Evolutionary conservation across 768 basidiomycete species (phyloP).

Genomic region (Rhodotorula toruloides): DNA sequence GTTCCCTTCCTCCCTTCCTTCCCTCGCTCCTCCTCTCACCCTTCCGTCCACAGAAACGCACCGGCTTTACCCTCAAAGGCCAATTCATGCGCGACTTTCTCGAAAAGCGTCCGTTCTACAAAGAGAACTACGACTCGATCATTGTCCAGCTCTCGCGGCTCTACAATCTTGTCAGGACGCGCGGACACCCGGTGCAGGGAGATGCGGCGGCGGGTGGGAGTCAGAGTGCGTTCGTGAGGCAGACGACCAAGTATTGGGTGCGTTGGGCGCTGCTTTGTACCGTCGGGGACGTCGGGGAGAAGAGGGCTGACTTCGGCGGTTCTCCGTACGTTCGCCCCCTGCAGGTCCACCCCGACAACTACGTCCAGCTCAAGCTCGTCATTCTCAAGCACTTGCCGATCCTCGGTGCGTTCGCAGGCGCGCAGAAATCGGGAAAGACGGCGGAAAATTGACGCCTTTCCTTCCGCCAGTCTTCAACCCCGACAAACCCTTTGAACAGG

Average conservation of each 20-base stretch:
- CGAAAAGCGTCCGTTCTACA: conserved; percentile 92
- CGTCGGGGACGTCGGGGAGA: not conserved
- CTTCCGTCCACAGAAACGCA: conserved; percentile 70
- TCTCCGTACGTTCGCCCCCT: not conserved
- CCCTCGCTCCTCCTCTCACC: not conserved
- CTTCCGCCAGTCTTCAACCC: conserved; percentile 71
- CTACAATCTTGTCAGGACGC: conserved; percentile 88
- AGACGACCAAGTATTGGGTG: conserved; percentile 99
- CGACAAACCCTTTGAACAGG: conserved; percentile 81
- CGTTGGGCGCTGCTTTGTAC: conserved; percentile 9
- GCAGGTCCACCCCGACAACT: conserved; percentile 82
- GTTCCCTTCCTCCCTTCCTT: conserved; percentile 36
- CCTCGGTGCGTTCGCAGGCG: too few species aligned
- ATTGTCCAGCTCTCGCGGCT: conserved; percentile 93
- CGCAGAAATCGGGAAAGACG: too few species aligned
- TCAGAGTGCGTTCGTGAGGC: conserved; percentile 95
- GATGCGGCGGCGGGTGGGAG: conserved; percentile 89
- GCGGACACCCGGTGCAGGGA: conserved; percentile 89
- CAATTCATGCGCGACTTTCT: conserved; percentile 86
- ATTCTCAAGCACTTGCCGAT: conserved; percentile 90
- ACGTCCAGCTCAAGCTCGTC: conserved; percentile 85
- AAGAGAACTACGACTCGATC: conserved; percentile 83
- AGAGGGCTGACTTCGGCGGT: not conserved
- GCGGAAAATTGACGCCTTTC: too few species aligned
- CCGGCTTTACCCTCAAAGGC: conserved; percentile 69